A percentile compares a stretch with the other conserved stretches of the same genome.
Evolutionary conservation across 2,329 filamentous ascomycete species (phyloP).

Genomic region (Capronia americana): DNA sequence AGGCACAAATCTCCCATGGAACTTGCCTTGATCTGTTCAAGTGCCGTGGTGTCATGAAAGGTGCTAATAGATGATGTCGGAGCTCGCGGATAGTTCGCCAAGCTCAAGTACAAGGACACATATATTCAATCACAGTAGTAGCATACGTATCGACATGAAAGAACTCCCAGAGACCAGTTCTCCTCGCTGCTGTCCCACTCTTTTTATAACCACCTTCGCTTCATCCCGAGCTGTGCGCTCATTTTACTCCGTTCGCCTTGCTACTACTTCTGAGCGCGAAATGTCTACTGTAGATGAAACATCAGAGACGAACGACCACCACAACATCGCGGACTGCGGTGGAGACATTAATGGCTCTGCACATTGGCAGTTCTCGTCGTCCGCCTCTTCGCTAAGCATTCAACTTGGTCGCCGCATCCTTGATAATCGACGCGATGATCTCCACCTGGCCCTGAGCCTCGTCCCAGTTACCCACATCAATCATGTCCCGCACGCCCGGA

Average conservation of each 20-base stretch:
- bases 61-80: no score
- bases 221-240: not conserved
- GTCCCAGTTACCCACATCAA: constrained; percentile 74
- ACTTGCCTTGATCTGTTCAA: no score
- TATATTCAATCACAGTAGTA: not conserved
- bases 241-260: not conserved
- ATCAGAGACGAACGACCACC: not conserved
- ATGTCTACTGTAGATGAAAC: not conserved
- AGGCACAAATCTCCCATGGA: no score
- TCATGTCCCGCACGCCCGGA: constrained; percentile 82
- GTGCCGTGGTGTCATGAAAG: no score
- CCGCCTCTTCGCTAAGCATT: constrained; percentile 9
- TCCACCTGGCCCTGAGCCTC: constrained; percentile 71
- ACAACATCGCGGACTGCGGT: not conserved
- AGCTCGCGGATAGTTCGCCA: no score
- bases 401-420: constrained; percentile 54
- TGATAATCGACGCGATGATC: constrained; percentile 73
- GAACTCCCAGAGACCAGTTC: not conserved
- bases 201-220: not conserved
- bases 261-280: not conserved
- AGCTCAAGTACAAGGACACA: not conserved
- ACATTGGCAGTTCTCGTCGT: not conserved
- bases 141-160: not conserved
- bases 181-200: not conserved
- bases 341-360: not conserved